Evolutionary conservation across 2,329 filamentous ascomycete genomes (phyloP).

Genomic region (Sporothrix phasma): DNA sequence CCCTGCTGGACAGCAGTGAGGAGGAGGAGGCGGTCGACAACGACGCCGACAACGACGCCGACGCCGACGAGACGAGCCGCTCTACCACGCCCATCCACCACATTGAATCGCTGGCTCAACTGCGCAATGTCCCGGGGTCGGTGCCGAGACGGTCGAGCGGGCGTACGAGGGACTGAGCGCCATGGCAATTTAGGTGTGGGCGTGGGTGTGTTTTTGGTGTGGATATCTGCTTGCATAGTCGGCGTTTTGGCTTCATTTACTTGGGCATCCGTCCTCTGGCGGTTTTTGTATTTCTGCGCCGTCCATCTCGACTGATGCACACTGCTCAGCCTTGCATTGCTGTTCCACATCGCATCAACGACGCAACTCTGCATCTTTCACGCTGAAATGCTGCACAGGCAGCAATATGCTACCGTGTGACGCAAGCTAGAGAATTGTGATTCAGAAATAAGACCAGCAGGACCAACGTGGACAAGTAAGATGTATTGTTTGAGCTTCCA

Average conservation of each 20-base stretch:
- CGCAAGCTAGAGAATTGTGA: background rate
- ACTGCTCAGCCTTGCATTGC: no score
- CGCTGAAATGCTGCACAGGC: no score
- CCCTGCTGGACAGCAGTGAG: background rate
- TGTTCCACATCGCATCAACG: no score
- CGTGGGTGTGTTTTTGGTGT: background rate
- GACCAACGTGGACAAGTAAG: background rate
- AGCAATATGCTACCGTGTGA: conserved; percentile 30
- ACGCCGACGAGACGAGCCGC: background rate
- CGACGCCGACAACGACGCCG: background rate
- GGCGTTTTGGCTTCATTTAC: background rate
- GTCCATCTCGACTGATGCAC: no score
- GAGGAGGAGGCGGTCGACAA: conserved; percentile 1
- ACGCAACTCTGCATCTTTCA: no score
- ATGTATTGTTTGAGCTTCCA: background rate
- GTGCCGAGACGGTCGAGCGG: conserved; percentile 45
- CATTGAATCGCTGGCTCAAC: conserved; percentile 41
- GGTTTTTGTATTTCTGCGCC: no score
- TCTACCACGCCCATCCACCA: conserved; percentile 12
- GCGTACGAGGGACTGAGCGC: conserved; percentile 40
- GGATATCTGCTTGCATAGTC: background rate
- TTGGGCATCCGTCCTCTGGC: background rate
- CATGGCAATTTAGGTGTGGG: background rate
- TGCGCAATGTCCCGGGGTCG: conserved; percentile 49
- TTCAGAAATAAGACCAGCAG: no score